Evolutionary conservation across 495 filamentous ascomycete species (phyloP).

Genomic region (Neurospora sp.): DNA sequence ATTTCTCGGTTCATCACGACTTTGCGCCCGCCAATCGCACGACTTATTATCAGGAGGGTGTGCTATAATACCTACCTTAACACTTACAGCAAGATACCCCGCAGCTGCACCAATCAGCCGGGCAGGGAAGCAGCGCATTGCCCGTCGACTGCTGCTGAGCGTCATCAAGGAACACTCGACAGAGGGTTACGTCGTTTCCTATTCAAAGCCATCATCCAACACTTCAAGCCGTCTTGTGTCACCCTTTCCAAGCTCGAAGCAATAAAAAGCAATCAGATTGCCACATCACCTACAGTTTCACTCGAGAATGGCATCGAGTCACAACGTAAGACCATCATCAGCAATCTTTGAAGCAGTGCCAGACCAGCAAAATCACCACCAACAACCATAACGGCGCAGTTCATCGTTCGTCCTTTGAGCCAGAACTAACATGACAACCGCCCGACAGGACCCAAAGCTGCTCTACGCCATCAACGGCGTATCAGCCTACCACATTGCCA

Average conservation of each 20-base stretch:
- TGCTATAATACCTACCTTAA: background rate
- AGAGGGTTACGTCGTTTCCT: background rate
- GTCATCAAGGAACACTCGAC: background rate
- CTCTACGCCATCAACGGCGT: constrained; percentile 81
- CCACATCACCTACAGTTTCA: background rate
- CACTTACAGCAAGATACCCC: background rate
- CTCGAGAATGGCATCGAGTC: constrained; percentile 34
- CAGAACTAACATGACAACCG: background rate
- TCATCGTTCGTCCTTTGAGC: background rate
- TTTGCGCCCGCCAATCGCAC: background rate
- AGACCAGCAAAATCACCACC: background rate
- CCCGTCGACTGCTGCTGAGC: background rate
- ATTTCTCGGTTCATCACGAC: background rate
- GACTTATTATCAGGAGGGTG: background rate
- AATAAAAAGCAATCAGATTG: background rate
- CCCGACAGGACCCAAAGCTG: constrained; percentile 57
- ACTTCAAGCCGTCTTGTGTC: background rate
- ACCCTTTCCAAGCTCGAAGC: background rate
- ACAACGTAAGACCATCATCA: constrained; percentile 33
- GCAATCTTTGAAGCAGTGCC: background rate
- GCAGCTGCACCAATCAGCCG: background rate
- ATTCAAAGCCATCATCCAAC: background rate
- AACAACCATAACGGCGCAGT: background rate
- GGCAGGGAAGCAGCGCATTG: background rate
- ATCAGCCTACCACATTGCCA: constrained; percentile 74